Evolutionary conservation across 495 filamentous ascomycete species (phyloP), one percentile per base, ranked within the genome.

Genomic region (Penicillium cinerascens): DNA sequence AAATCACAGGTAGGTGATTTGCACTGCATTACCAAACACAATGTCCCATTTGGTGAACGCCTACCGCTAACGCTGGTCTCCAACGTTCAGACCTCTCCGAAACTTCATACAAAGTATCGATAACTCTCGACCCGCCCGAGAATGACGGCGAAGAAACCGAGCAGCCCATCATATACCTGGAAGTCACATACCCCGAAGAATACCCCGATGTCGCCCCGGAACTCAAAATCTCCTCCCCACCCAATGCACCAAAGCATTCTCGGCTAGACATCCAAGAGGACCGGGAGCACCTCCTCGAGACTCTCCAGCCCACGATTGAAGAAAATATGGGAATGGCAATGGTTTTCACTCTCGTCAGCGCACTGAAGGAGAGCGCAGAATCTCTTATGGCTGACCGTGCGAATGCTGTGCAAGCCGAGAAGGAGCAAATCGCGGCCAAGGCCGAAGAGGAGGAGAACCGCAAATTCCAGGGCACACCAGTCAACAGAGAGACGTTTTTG

Each of bases 291-390:
- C 79, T 99, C 2, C 81, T 97, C 10, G 72, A 81, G 40, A 75
- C 81, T 3, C 76, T 97, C 15, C 64, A 83, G 38, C 76, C 81
- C 3, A 85, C 83, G 0, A 85, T 97, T 26, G 82, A 88, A 52
- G 93, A 97, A 69, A 97, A 91, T 53, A 66, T 97, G 33, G 93
- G 93, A 26, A 96, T 96, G 83, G 87, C 90, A n/a, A 99, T 99
- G 93, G 78, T 99, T 0, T 99, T 96, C 71, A 90, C 92, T 0
- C 74, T 99, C 16, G 84, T 91, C 26, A 87, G 85, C 36, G 82
- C 88, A 3, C 70, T 99, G 47, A 97, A 96, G 63, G 93, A 99
- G 51, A 76, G 77, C 33, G 90, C 89, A 5, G 93, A 99, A 73
- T 75, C 81, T 47, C 76, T 99, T 20, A 83, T 96, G 59, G 53